Base-by-base conservation (phyloP, 331 rosid genomes). In the Rosa hybrid region DNA sequence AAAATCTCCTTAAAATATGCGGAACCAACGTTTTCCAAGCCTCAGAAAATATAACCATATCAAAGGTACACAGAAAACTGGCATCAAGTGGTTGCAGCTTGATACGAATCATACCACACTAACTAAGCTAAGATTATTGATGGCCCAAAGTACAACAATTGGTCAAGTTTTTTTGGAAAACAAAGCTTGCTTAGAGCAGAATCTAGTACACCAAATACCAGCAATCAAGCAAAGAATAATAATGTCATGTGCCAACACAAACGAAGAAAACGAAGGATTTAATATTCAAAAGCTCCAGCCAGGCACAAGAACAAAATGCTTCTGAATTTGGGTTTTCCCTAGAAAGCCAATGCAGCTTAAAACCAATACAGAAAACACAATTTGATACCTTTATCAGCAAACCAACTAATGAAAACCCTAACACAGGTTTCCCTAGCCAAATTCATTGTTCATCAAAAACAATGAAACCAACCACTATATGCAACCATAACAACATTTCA, bases 281-380 rank as follows among this genome's bases (percentile, higher is more conserved):
- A 62, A 25, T 16, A 44, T 9, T 7, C 12, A 62, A 76, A 62
- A 34, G 46, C 39, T 77, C 74, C 81, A 49, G 27, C 67, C 54
- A 65, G 50, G 41, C 80, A 77, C n/a, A 0, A 12, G 4, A 77
- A 42, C 65, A 71, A 72, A 64, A 49, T 54, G 46, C 62, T 45
- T 38, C 75, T 17, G n/a, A 71, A 71, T 30, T 30, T 71, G 60
- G 71, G 50, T 39, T 42, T n/a, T 65, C 60, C 34, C 13, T 7
- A 48, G 44, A 38, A 21, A 20, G 21, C 27, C 54, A 62, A 72
- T 27, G 80, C 72, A 30, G 73, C 63, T 74, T 30, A 53, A 75
- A 80, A 3, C 45, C 79, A 23, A 64, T 53, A 46, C 75, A 80
- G 12, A 50, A 80, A 18, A 39, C 78, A 72, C 23, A 56, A 75